Base-by-base conservation (phyloP, 257 asterid genomes). In the Salvia miltiorrhiza region DNA sequence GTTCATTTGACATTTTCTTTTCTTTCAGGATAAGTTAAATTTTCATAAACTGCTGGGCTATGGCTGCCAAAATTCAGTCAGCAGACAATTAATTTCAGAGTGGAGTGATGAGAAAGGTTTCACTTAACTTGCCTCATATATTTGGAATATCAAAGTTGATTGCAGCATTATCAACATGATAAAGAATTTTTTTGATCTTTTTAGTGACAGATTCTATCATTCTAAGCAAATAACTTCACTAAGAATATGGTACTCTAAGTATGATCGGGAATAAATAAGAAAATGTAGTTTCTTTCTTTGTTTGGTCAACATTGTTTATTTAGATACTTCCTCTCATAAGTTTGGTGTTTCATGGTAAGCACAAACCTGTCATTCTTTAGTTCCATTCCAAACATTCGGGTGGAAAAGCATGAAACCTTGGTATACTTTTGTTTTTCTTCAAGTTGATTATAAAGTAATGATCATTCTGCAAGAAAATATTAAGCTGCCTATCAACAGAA, bases 1-100 rank as follows among this genome's bases (percentile, higher is more conserved):
- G 30, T 35, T 75, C 65, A 75, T 70, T 74, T 81, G 60, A 17
- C 71, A 8, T 55, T 67, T 7, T 65, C 57, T 69, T 43, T 50
- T 65, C 71, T 74, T 75, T 63, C 90, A 91, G 99, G 97, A 89
- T 65, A 85, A 91, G 53, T 67, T 94, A 65, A 94, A 91, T 78
- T 94, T 89, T 74, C 97, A 94, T 77, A 94, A 94, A 75, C 73
- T 93, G 82, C 80, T 89, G 82, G 95, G 99, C 32, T 79, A 84
- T 71, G 61, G 82, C 58, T 86, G 90, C 83, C 93, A 77, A 78
- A 81, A 73, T 79, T 79, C 91, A 28, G 75, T 77, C 69, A 83
- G 76, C 83, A 78, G 76, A 60, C 73, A 70, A 59, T 77, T 69
- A 72, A 86, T 83, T 74, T 69, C 84, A 12, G 80, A 81, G 67